Conservation (phyloP, 768 basidiomycete species). For the Hygrocybe punicea region DNA sequence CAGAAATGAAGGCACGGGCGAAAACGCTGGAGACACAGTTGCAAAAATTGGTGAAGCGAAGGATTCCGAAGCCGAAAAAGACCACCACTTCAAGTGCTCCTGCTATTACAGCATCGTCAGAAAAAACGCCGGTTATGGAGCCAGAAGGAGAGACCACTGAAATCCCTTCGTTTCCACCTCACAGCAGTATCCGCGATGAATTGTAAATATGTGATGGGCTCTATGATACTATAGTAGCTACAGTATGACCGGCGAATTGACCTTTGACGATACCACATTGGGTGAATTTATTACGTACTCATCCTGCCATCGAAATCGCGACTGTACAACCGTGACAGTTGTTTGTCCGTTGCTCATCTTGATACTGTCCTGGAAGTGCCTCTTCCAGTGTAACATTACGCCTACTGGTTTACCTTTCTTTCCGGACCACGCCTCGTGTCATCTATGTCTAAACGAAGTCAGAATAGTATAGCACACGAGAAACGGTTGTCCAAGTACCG, state of each 20-base stretch:
- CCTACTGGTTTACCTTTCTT: no score
- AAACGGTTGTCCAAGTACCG: constrained; percentile 71
- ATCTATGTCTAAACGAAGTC: constrained; percentile 72
- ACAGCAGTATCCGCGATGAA: constrained; percentile 7
- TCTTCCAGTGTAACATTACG: no score
- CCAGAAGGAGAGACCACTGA: neutral
- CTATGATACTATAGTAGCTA: neutral
- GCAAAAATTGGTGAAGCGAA: constrained; percentile 65
- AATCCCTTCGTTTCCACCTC: neutral
- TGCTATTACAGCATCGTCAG: constrained; percentile 19
- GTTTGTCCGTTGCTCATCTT: neutral
- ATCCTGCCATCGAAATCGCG: no score
- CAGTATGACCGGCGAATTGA: no score
- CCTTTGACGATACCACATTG: no score
- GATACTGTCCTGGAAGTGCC: neutral
- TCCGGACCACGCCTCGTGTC: neutral
- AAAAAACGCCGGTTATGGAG: constrained; percentile 14
- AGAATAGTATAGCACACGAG: constrained; percentile 66
- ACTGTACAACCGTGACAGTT: neutral
- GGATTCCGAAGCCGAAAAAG: constrained; percentile 62
- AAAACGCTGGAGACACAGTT: constrained; percentile 75
- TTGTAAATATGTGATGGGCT: constrained; percentile 8
- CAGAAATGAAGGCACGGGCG: constrained; percentile 81
- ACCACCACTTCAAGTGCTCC: constrained; percentile 33
- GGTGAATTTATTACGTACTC: no score